Percentiles rank a stretch among this genome's conserved stretches.
Evolutionary conservation across 1,139 yeast genomes (phyloP).

Genomic region (Meyerozyma athensensis): DNA sequence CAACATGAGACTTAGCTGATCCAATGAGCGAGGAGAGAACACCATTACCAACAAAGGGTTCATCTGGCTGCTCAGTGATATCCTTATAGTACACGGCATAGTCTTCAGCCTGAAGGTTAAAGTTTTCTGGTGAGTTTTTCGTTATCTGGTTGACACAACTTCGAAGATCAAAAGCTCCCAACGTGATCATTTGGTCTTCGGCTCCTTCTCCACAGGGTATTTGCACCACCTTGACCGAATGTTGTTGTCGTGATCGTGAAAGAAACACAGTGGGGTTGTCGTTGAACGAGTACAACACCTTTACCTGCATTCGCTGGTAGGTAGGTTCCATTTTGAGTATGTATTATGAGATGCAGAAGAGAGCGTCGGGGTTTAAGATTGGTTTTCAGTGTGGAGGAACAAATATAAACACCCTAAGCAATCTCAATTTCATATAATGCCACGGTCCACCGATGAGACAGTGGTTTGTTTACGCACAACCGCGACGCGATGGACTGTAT

Average conservation of each 20-base stretch:
- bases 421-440: conserved; percentile 2
- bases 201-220: conserved; percentile 32
- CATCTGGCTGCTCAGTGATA: conserved; percentile 65
- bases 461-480: conserved; percentile 1
- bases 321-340: conserved; percentile 10
- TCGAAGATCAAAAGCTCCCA: conserved; percentile 55
- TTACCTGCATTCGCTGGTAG: conserved; percentile 44
- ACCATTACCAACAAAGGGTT: conserved; percentile 74
- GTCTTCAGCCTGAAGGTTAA: conserved; percentile 44
- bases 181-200: conserved; percentile 30
- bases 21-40: conserved; percentile 44
- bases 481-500: conserved; percentile 4
- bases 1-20: conserved; percentile 28
- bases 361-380: not conserved
- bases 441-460: not conserved
- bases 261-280: conserved; percentile 53
- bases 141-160: conserved; percentile 48
- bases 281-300: conserved; percentile 59
- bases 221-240: conserved; percentile 44
- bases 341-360: not conserved
- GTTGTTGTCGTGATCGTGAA: conserved; percentile 46
- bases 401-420: not conserved
- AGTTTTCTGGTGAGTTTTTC: conserved; percentile 56
- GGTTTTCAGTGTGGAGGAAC: not conserved
- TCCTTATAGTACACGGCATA: conserved; percentile 71